Conservation (phyloP, 148 eudicot genomes). For the Selenicereus undatus region DNA sequence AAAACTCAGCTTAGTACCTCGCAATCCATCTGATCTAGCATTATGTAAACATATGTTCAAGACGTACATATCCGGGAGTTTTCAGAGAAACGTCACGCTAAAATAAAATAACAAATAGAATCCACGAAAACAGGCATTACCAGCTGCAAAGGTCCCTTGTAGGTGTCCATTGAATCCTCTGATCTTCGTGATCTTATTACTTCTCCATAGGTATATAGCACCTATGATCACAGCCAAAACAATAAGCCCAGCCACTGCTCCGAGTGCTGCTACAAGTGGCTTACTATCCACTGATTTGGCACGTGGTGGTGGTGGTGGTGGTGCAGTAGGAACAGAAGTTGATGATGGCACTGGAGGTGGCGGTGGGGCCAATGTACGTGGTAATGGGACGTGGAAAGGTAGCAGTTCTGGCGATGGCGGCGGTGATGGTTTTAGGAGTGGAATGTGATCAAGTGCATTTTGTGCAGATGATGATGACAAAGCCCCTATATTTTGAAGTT, state of each 20-base stretch:
- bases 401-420: not conserved
- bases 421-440: not conserved
- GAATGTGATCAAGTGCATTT: not conserved
- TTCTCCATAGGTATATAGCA: conserved; percentile 34
- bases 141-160: conserved; percentile 61
- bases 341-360: not conserved
- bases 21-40: conserved; percentile 28
- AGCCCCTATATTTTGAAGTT: too few relatives aligned
- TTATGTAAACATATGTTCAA: conserved; percentile 23
- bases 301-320: too few relatives aligned
- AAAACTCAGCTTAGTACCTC: conserved; percentile 21
- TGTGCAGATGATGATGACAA: too few relatives aligned
- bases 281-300: not conserved
- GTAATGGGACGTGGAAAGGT: not conserved
- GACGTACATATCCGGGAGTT: conserved; percentile 14
- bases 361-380: not conserved
- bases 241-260: conserved; percentile 22
- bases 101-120: not conserved
- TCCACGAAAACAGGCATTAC: conserved; percentile 31
- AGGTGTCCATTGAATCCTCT: conserved; percentile 71
- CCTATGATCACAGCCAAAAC: conserved; percentile 23
- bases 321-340: not conserved
- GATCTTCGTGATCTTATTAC: conserved; percentile 37
- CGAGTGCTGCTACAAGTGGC: not conserved
- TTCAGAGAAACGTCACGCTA: not conserved